Evolutionary conservation across 176 grass and related monocot species (phyloP).

Genomic region (Metroxylon sagu): DNA sequence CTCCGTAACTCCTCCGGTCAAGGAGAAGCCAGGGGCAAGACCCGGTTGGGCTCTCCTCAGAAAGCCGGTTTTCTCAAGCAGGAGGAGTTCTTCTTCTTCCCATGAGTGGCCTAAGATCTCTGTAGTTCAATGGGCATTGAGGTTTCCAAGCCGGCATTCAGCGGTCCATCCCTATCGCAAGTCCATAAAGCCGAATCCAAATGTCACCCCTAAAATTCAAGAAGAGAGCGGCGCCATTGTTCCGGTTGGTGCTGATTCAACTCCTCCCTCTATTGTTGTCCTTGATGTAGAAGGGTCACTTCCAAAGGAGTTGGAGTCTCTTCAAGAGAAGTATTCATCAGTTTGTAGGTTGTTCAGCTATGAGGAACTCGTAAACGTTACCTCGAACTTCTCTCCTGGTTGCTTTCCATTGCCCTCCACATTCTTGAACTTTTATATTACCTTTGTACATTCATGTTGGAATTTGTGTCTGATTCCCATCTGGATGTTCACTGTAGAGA

Average conservation of each 20-base stretch:
- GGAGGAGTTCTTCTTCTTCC: slow-evolving; percentile 49
- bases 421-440: too few species aligned
- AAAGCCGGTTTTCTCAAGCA: slow-evolving; percentile 55
- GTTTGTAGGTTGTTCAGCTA: slow-evolving; percentile 53
- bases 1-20: slow-evolving; percentile 23
- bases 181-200: slow-evolving; percentile 39
- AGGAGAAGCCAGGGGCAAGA: slow-evolving; percentile 48
- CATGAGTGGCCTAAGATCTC: slow-evolving; percentile 55
- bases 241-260: slow-evolving; percentile 24
- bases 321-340: slow-evolving; percentile 63
- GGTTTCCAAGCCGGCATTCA: slow-evolving; percentile 39
- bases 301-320: slow-evolving; percentile 48
- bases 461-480: too few species aligned
- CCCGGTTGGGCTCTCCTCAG: slow-evolving; percentile 31
- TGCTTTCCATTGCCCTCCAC: slow-evolving; percentile 3
- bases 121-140: slow-evolving; percentile 75
- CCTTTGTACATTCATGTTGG: too few species aligned
- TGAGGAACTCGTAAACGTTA: slow-evolving; percentile 57
- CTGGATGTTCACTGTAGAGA: slow-evolving; percentile 40
- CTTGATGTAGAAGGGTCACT: slow-evolving; percentile 36
- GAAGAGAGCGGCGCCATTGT: slow-evolving; percentile 25
- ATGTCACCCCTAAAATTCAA: slow-evolving; percentile 25
- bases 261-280: slow-evolving; percentile 29
- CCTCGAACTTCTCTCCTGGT: slow-evolving; percentile 76
- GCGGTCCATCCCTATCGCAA: slow-evolving; percentile 56